Evolutionary conservation across 768 basidiomycete species (phyloP).

Genomic region (Pisolithus sp.): DNA sequence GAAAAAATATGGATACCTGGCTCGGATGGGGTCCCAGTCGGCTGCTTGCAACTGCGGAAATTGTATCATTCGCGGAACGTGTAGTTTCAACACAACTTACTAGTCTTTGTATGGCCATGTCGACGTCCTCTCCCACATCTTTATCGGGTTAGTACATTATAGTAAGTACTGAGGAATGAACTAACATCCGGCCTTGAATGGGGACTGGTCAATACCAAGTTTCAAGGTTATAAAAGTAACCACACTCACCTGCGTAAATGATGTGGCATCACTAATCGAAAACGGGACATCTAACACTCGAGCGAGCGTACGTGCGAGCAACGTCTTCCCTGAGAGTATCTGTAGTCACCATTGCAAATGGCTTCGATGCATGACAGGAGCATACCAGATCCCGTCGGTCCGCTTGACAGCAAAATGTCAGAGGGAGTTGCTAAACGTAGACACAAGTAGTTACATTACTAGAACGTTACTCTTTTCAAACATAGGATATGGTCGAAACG

Average conservation of each 20-base stretch:
- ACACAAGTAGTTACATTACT: slow-evolving; percentile 56
- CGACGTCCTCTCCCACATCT: slow-evolving; percentile 98
- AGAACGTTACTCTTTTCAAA: slow-evolving; percentile 97
- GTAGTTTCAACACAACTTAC: slow-evolving; percentile 31
- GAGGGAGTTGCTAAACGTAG: slow-evolving; percentile 3
- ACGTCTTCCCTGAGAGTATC: slow-evolving; percentile 64
- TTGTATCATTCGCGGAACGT: slow-evolving; percentile 3
- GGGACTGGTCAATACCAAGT: slow-evolving; percentile 8
- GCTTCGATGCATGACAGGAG: slow-evolving; percentile 9
- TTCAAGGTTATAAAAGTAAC: not conserved
- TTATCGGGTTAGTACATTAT: slow-evolving; percentile 5
- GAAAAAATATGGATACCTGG: slow-evolving; percentile 51
- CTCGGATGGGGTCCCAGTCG: slow-evolving; percentile 79
- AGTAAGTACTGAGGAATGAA: slow-evolving; percentile 9
- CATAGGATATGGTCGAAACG: slow-evolving; percentile 43
- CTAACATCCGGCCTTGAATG: slow-evolving; percentile 63
- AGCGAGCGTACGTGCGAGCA: slow-evolving; percentile 88
- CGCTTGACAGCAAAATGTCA: slow-evolving; percentile 35
- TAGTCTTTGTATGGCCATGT: slow-evolving; percentile 81
- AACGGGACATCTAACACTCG: slow-evolving; percentile 90
- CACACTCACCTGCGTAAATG: slow-evolving; percentile 74
- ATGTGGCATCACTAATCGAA: slow-evolving; percentile 88
- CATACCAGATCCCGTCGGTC: slow-evolving; percentile 79
- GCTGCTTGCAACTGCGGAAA: slow-evolving; percentile 71
- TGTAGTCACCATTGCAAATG: not conserved